Evolutionary conservation across 2,329 filamentous ascomycete genomes (phyloP), one percentile per base, ranked within the genome.

Genomic region (Fusarium virguliforme): DNA sequence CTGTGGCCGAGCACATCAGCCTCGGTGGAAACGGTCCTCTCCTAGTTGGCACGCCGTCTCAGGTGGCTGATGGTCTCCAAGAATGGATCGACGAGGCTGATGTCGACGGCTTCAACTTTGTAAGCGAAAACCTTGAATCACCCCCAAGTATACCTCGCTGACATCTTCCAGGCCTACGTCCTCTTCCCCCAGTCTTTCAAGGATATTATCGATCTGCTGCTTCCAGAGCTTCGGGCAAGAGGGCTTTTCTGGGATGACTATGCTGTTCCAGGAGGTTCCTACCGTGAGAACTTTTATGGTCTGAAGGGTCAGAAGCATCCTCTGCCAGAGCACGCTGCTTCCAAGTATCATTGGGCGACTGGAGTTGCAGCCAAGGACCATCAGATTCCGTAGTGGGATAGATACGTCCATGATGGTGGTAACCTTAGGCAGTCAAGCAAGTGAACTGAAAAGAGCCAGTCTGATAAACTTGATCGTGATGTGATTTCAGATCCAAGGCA

Each of bases 41-140:
- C 0, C 79, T 90, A 3, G 88, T 93, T 0, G 91, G 92, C 0
- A 92, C 89, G 0, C 82, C 91, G 0, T 78, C 84, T 15, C 87
- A 89, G 70, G 90, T 93, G 1, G 91, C 90, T 0, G 91, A 94
- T 75, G 85, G 87, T 46, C 83, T 94, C 62, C 89, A 94, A 79
- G 79, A 83, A 1, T 94, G 91, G 91, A 83, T 93, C 0, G 75
- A 82, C 6, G 91, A 92, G 76, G 90, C 89, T 0, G 91, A 92
- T 70, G 86, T 94, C 1, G 91, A 94, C 75, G 91, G 91, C 0
- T 94, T 94, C 80, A 94, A 94, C 75, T 86, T 94, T 77, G 90
- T 90, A 77, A 81, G 87, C 79, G 18, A 18, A 41, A 22, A 6
- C 3, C 10, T 6, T 6, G 22, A 1, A 1, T 41, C 8, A 10